A percentile compares a stretch with the other conserved stretches of the same genome.
These are phyloP conservation scores for Oryza meyeriana DNA, from an alignment of 176 grass and related monocot species.

Conservation along the genomic window DNA sequence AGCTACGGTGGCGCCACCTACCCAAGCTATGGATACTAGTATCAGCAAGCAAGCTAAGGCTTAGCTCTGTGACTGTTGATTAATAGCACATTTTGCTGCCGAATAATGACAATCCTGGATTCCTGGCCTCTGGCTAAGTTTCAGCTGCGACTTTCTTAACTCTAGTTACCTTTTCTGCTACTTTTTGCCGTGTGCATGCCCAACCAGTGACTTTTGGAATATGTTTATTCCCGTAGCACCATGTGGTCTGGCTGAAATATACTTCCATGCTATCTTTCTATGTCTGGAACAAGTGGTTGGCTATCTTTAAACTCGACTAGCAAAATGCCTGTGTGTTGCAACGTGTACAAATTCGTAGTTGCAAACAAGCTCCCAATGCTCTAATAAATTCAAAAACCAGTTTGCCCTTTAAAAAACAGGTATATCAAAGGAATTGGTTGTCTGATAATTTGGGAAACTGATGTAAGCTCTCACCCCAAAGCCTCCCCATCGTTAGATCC, in stretches of 20 bases:
- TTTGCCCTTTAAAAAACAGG: background rate
- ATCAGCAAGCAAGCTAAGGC: background rate
- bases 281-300: background rate
- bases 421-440: background rate
- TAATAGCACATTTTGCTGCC: background rate
- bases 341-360: conserved; percentile 33
- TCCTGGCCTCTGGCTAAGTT: background rate
- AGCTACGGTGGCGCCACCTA: conserved; percentile 52
- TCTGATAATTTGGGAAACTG: too few species aligned
- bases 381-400: background rate
- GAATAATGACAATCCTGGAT: conserved; percentile 20
- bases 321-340: too few species aligned
- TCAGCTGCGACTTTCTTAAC: background rate
- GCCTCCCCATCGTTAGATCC: too few species aligned
- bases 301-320: background rate
- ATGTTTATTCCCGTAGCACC: background rate
- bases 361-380: background rate
- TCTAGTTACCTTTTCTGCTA: background rate
- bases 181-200: background rate
- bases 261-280: background rate
- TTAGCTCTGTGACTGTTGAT: background rate
- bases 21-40: conserved; percentile 72
- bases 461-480: too few species aligned
- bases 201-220: background rate
- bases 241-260: background rate